Evolutionary conservation across 2,329 filamentous ascomycete species (phyloP).

Genomic region (Claviceps africana): DNA sequence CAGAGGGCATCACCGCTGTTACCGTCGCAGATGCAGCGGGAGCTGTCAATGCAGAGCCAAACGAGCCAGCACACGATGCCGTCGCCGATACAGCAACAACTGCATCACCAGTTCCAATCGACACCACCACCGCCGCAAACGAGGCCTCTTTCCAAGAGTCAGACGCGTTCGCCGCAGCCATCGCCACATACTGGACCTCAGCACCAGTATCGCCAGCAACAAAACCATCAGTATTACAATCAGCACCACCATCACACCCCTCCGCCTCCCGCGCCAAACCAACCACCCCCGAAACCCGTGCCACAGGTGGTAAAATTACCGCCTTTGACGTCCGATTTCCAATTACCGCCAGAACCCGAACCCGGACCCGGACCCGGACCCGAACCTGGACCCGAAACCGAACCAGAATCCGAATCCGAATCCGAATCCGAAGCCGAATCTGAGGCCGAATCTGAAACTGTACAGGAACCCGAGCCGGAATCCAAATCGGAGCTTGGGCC

Average conservation of each 20-base stretch:
- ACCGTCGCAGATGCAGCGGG: constrained; percentile 8
- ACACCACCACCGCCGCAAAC: constrained; percentile 3
- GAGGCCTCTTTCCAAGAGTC: constrained; percentile 8
- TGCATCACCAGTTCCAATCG: constrained; percentile 14
- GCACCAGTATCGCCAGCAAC: constrained; percentile 1
- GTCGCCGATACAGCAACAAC: constrained; percentile 13
- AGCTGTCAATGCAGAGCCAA: constrained; percentile 7
- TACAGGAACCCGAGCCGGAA: not conserved
- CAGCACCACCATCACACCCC: constrained; percentile 2
- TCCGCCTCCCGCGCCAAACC: constrained; percentile 5
- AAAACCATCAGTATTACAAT: not conserved
- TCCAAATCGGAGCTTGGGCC: not conserved
- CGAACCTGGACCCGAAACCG: not conserved
- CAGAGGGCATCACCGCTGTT: constrained; percentile 4
- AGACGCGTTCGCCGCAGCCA: constrained; percentile 14
- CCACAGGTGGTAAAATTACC: constrained; percentile 1
- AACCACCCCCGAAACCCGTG: constrained; percentile 1
- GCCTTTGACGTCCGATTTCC: not conserved
- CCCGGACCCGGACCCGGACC: not conserved
- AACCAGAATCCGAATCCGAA: not conserved
- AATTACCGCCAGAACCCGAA: not conserved
- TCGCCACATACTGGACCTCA: constrained; percentile 7
- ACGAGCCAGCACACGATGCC: constrained; percentile 5
- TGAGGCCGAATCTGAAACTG: not conserved
- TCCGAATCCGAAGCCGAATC: not conserved